Percentiles rank a stretch among this genome's conserved stretches.
phyloP scores from a whole-genome alignment of 2,329 filamentous ascomycete species.

The Colletotrichum eleusines region DNA sequence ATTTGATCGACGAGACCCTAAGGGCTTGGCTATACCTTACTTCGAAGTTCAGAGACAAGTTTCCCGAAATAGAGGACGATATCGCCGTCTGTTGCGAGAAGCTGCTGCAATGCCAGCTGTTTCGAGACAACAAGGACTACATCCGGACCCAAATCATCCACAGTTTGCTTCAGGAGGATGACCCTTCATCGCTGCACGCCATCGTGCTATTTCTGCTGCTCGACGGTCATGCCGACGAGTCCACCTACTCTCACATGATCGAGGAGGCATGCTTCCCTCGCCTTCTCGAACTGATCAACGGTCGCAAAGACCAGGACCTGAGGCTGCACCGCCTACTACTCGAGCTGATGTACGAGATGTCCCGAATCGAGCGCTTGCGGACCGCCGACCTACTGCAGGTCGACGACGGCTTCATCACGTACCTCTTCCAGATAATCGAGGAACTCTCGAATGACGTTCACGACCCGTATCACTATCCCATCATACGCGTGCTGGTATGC shows the following conservation, averaged over 20 bases:
- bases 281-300: slow-evolving; percentile 83
- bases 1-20: slow-evolving; percentile 83
- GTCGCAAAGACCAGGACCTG: slow-evolving; percentile 72
- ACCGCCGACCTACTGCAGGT: slow-evolving; percentile 81
- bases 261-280: slow-evolving; percentile 85
- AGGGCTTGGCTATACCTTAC: slow-evolving; percentile 87
- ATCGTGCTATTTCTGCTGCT: slow-evolving; percentile 87
- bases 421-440: slow-evolving; percentile 90
- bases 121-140: slow-evolving; percentile 81
- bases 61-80: slow-evolving; percentile 81
- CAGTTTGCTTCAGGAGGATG: slow-evolving; percentile 90
- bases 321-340: slow-evolving; percentile 84
- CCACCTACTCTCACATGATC: slow-evolving; percentile 88
- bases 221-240: slow-evolving; percentile 84
- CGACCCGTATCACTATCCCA: slow-evolving; percentile 95
- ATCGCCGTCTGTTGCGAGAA: slow-evolving; percentile 83
- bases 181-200: slow-evolving; percentile 81
- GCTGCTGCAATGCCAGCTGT: slow-evolving; percentile 81
- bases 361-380: slow-evolving; percentile 85
- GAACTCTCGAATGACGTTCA: slow-evolving; percentile 86
- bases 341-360: slow-evolving; percentile 96
- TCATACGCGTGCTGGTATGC: slow-evolving; percentile 89
- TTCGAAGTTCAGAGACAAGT: slow-evolving; percentile 80
- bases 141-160: slow-evolving; percentile 94
- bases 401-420: slow-evolving; percentile 84